These are phyloP conservation scores for Helicocarpus griseus DNA, from an alignment of 2,329 filamentous ascomycete species.

Conservation along the genomic window DNA sequence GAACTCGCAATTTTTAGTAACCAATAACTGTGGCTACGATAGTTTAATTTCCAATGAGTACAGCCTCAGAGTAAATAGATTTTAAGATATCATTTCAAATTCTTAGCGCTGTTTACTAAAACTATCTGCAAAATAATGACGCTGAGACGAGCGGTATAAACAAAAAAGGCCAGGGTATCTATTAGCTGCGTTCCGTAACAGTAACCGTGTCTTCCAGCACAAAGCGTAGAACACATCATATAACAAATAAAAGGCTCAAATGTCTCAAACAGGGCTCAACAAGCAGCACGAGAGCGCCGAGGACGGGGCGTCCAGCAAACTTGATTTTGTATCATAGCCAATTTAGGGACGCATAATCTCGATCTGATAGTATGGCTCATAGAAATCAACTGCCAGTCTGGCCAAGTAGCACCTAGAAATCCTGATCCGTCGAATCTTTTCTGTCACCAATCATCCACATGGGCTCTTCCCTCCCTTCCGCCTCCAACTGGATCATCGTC, in stretches of 20 bases:
- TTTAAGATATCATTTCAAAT: no score
- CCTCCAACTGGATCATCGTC: constrained; percentile 37
- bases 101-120: no score
- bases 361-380: no score
- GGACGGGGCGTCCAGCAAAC: no score
- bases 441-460: constrained; percentile 9
- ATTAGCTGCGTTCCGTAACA: not conserved
- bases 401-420: not conserved
- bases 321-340: no score
- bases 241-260: not conserved
- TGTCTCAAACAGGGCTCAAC: no score
- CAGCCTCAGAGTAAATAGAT: not conserved
- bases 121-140: not conserved
- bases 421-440: not conserved
- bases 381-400: no score
- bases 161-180: not conserved
- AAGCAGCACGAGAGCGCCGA: not conserved
- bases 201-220: not conserved
- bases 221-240: not conserved
- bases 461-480: constrained; percentile 17
- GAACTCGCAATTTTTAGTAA: no score
- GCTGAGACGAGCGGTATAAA: not conserved
- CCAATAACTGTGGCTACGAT: no score
- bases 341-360: no score
- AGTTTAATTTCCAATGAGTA: not conserved